These are phyloP conservation scores for Allantophomopsis cytisporea DNA, from an alignment of 2,329 filamentous ascomycete genomes.

Conservation along the genomic window DNA sequence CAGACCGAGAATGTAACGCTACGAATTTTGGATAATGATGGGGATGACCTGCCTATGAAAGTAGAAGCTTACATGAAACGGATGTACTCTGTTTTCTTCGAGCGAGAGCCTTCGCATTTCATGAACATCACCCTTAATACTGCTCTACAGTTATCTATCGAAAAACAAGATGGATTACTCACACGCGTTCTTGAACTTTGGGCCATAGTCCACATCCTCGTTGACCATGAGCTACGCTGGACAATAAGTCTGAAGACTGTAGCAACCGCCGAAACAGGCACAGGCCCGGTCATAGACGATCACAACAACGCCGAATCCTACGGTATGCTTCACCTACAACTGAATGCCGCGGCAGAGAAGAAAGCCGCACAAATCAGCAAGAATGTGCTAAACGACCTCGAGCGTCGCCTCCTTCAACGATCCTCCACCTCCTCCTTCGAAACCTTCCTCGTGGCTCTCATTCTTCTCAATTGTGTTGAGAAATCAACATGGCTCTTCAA, in stretches of 20 bases:
- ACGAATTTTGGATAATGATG: conserved; percentile 47
- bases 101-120: conserved; percentile 44
- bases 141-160: conserved; percentile 27
- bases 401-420: conserved; percentile 45
- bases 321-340: conserved; percentile 47
- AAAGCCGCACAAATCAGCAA: conserved; percentile 47
- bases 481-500: conserved; percentile 59
- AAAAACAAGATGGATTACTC: conserved; percentile 38
- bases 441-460: conserved; percentile 46
- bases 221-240: conserved; percentile 51
- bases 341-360: conserved; percentile 50
- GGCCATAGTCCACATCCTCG: conserved; percentile 46
- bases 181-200: conserved; percentile 47
- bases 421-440: conserved; percentile 44
- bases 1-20: conserved; percentile 13
- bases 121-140: conserved; percentile 43
- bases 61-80: conserved; percentile 47
- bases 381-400: conserved; percentile 42
- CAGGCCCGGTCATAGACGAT: conserved; percentile 9
- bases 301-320: conserved; percentile 21
- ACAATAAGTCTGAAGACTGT: conserved; percentile 15
- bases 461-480: conserved; percentile 52
- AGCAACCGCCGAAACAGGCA: conserved; percentile 5
- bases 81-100: conserved; percentile 41
- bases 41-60: conserved; percentile 43